Base-by-base conservation (phyloP, 768 basidiomycete species). In the Lactarius hatsudake region DNA sequence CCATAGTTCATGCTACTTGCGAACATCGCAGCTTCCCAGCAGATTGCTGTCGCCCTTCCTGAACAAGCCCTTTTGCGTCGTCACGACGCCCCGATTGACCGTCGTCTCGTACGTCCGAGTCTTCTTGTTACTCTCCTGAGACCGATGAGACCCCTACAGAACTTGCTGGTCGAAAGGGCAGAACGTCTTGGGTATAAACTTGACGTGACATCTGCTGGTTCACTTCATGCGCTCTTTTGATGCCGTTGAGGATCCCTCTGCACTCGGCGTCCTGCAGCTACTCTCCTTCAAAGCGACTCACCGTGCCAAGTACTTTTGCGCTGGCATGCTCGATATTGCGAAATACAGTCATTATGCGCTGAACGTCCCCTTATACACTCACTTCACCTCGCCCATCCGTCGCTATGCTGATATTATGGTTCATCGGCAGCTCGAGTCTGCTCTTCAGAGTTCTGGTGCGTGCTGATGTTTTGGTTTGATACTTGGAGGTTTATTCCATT, bases 261-360 rank as follows among this genome's bases (percentile, higher is more conserved):
- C 89, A 65, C 88, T 87, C 64, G 79, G 85, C 59, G 82, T 95
- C n/a, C 80, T 99, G 12, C 88, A 95, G 76, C 75, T 97, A 40
- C 81, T 98, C 51, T 87, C 88, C 18, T 87, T 86, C 76, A 97
- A 97, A 78, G 90, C 94, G n/a, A 98, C 95, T 68, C 91, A 94
- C 67, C 86, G 89, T 61, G 94, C 97, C 71, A 96, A 95, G 77
- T 99, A 99, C 79, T 98, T 98, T 87, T 99, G 97, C 75, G 86
- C 95, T 30, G 97, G 97, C 69, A 98, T 98, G 96, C 82, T 99
- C 72, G 97, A 99, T 77, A 99, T 99, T 73, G 94, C 95, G 51
- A 98, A 98, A 80, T 99, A 98, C 74, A 80, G 86, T 36, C 97
- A 99, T 78, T 98, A 93, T 76, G 89, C 96, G 0, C 81, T 98